Evolutionary conservation across 2,329 filamentous ascomycete genomes (phyloP), one percentile per base, ranked within the genome.

Genomic region (Ascochyta clinopodiicola): DNA sequence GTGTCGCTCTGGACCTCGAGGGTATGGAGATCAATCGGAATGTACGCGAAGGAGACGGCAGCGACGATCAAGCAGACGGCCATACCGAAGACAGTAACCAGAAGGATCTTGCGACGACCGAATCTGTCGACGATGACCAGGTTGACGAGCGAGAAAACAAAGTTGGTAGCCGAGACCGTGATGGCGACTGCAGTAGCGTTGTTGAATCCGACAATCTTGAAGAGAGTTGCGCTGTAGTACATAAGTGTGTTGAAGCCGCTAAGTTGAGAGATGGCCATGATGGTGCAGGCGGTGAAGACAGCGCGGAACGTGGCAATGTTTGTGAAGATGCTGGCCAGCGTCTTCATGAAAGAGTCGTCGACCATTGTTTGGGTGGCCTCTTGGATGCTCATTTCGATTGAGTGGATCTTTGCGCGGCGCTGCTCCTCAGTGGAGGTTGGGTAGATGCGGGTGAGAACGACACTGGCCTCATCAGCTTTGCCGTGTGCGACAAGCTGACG

Each of bases 171-270:
- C 0, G 92, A 91, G 8, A 96, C 88, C 1, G 86, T 88, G 56
- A 96, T 83, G 1, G 91, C 91, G 1, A 90, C 92, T 44, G 94
- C 82, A 0, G 91, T 95, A 5, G 92, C 91, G 51, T 86, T 89
- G 37, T 83, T 82, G 72, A 96, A 96, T 0, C 89, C 89, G 0
- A 96, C 83, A 29, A 92, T 82, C 29, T 71, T 73, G 61, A 77
- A 77, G 8, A 77, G 66, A 0, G 72, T 76, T 2, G 69, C 67
- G 10, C 63, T 67, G 55, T 75, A 96, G 76, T 96, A 96, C 91
- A 96, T 96, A 27, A 96, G 81, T 10, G 90, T 92, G 75, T 96
- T 96, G 67, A 76, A 76, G 15, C 75, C 74, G 22, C 62, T 65
- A 6, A 76, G 62, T 35, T 76, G 71, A 6, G 66, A 69, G 43